Percentiles rank a stretch among this genome's conserved stretches.
Conservation (phyloP, 2,329 filamentous ascomycete genomes). For the Grosmannia clavigera region DNA sequence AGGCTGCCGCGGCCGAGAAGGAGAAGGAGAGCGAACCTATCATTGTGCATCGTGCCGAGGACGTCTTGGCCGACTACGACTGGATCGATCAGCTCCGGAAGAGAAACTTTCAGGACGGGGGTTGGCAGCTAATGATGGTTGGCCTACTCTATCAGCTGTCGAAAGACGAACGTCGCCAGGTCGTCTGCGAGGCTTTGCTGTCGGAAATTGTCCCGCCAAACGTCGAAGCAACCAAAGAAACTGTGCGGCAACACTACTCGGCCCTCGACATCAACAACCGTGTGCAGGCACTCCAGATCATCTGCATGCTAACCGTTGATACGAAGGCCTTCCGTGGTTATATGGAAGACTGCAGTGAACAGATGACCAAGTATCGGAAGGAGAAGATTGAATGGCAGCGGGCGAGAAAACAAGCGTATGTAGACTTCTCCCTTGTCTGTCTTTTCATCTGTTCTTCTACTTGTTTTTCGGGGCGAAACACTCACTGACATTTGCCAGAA, state of each 20-base stretch:
- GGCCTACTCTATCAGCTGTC: conserved; percentile 79
- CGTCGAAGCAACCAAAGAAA: conserved; percentile 62
- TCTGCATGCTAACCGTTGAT: conserved; percentile 74
- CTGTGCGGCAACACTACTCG: conserved; percentile 59
- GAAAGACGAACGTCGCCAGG: conserved; percentile 55
- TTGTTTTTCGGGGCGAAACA: background rate
- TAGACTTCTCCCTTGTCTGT: background rate
- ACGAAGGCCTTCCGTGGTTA: conserved; percentile 79
- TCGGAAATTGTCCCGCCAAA: conserved; percentile 69
- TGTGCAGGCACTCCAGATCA: conserved; percentile 67
- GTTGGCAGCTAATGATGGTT: conserved; percentile 84
- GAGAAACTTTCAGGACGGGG: conserved; percentile 75
- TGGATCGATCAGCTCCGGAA: conserved; percentile 80
- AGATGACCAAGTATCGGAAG: conserved; percentile 91
- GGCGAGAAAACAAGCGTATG: conserved; percentile 52
- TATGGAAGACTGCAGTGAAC: conserved; percentile 82
- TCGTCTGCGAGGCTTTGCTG: conserved; percentile 67
- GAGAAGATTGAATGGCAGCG: conserved; percentile 90
- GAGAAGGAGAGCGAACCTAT: conserved; percentile 34
- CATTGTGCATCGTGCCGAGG: conserved; percentile 56
- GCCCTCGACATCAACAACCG: conserved; percentile 73
- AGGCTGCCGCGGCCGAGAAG: conserved; percentile 40
- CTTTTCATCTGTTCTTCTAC: too few relatives aligned
- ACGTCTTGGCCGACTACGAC: conserved; percentile 60
- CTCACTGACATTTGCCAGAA: conserved; percentile 26